These are phyloP conservation scores for Hippophae gyantsensis DNA, from an alignment of 306 rosid genomes.

Conservation along the genomic window DNA sequence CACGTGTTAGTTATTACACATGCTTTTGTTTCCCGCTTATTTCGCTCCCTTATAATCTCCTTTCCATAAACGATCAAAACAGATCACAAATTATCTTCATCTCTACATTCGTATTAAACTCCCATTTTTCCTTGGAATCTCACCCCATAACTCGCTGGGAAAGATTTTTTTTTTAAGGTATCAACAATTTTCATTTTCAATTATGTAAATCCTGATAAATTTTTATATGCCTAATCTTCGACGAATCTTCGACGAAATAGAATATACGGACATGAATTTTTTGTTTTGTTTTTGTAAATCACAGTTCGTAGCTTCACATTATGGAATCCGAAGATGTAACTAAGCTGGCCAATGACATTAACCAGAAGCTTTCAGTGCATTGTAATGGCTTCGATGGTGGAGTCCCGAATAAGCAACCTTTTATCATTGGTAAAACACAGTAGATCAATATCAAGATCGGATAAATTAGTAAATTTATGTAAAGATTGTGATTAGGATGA, in stretches of 20 bases:
- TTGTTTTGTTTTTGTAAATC: background rate
- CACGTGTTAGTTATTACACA: background rate
- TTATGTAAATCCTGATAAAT: no score
- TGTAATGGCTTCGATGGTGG: background rate
- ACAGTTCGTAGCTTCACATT: no score
- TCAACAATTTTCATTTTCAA: no score
- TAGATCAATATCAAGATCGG: background rate
- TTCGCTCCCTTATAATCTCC: background rate
- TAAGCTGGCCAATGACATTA: conserved; percentile 5
- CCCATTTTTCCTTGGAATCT: background rate
- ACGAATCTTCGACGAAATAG: background rate
- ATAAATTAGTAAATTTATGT: background rate
- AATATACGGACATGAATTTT: background rate
- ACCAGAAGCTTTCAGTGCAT: background rate
- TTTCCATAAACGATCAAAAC: background rate
- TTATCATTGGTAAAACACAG: conserved; percentile 9
- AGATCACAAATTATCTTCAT: background rate
- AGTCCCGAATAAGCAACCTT: conserved; percentile 5
- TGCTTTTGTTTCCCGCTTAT: background rate
- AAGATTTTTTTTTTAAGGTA: background rate
- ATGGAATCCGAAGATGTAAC: conserved; percentile 4
- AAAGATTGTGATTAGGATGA: no score
- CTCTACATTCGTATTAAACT: background rate
- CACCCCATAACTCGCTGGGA: background rate
- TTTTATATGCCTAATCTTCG: background rate